phyloP scores from a whole-genome alignment of 345 rosid genomes.

The Eucalyptus globulus region DNA sequence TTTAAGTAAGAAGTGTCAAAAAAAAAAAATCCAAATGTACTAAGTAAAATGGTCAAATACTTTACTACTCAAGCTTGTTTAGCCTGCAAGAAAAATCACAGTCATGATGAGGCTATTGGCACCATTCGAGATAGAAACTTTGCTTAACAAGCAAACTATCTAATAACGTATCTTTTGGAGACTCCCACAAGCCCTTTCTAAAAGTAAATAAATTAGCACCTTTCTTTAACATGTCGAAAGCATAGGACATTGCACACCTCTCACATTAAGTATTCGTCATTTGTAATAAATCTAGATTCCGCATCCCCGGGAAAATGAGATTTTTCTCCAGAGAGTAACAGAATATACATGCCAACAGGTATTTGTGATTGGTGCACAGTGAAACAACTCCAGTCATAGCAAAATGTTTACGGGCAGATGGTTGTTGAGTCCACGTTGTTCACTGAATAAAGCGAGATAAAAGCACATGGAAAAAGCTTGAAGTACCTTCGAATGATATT shows the following conservation, averaged over 20 bases:
- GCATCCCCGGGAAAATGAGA: not conserved
- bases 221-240: not conserved
- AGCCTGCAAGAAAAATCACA: not conserved
- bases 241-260: not conserved
- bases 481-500: conserved; percentile 82
- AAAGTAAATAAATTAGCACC: not conserved
- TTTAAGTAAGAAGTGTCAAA: not conserved
- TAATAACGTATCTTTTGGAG: not conserved
- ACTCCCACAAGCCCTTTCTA: not conserved
- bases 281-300: not conserved
- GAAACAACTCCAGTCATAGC: not conserved
- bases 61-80: not conserved
- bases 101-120: not conserved
- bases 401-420: not conserved
- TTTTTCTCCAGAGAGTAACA: not conserved
- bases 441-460: not conserved
- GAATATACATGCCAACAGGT: not conserved
- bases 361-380: not conserved
- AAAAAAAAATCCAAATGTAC: not conserved
- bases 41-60: not conserved
- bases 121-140: not conserved
- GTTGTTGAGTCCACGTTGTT: not conserved
- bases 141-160: not conserved
- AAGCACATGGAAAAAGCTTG: not conserved
- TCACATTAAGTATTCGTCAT: not conserved